Percentiles rank a stretch among this genome's conserved stretches.
Evolutionary conservation across 164 flowering plant genomes (phyloP).

Genomic region (Sedum album): DNA sequence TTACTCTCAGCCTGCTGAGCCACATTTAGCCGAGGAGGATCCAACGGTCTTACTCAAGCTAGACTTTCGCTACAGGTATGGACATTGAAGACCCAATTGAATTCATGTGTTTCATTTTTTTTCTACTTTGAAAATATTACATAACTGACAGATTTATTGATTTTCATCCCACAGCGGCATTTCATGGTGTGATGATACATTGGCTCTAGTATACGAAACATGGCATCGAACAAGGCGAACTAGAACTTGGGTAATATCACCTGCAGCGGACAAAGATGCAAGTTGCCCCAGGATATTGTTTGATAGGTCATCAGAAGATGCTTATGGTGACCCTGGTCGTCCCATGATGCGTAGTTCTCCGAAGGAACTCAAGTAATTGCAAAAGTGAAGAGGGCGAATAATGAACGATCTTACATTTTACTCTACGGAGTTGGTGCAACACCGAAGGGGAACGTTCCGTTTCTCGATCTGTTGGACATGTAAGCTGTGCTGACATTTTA

Average conservation of each 20-base stretch:
- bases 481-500: neutral
- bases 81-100: neutral
- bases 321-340: conserved; percentile 11
- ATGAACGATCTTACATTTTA: neutral
- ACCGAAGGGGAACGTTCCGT: neutral
- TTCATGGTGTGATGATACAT: conserved; percentile 92
- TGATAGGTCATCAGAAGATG: conserved; percentile 95
- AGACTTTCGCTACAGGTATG: conserved; percentile 93
- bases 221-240: conserved; percentile 82
- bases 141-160: neutral
- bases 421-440: neutral
- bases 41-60: conserved; percentile 70
- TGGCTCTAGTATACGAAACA: conserved; percentile 78
- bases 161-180: conserved; percentile 10
- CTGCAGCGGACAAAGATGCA: conserved; percentile 56
- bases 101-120: no score
- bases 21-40: conserved; percentile 35
- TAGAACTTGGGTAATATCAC: conserved; percentile 83
- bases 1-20: conserved; percentile 77
- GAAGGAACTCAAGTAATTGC: conserved; percentile 1
- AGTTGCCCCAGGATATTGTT: conserved; percentile 63
- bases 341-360: neutral
- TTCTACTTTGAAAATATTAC: no score
- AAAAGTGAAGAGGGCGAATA: neutral
- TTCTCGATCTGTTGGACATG: neutral